phyloP scores from a whole-genome alignment of 352 stramenopile genomes.

The Pythium phragmiticola region DNA sequence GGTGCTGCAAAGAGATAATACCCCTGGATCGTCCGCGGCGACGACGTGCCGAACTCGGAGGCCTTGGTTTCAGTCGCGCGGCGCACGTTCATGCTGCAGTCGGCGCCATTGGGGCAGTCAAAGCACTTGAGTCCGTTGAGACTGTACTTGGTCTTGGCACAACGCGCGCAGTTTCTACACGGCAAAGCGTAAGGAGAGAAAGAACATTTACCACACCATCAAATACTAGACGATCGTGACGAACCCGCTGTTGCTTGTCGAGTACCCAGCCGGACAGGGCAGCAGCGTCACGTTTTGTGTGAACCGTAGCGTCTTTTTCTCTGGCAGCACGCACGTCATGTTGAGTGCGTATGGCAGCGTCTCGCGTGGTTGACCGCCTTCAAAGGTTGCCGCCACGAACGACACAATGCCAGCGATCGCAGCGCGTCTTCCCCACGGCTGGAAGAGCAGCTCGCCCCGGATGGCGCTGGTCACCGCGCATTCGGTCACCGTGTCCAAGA shows the following conservation, averaged over 20 bases:
- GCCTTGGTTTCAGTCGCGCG: conserved; percentile 50
- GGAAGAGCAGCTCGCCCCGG: conserved; percentile 32
- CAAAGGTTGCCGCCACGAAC: conserved; percentile 39
- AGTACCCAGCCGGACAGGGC: conserved; percentile 46
- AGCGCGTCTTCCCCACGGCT: conserved; percentile 28
- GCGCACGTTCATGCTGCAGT: conserved; percentile 51
- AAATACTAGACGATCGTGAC: neutral
- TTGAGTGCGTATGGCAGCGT: conserved; percentile 35
- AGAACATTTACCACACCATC: neutral
- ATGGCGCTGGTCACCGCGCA: conserved; percentile 33
- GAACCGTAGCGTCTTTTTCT: conserved; percentile 35
- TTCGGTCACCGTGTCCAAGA: conserved; percentile 48
- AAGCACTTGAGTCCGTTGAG: conserved; percentile 61
- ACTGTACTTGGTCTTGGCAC: conserved; percentile 53
- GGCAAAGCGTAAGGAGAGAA: neutral
- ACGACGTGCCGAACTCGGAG: conserved; percentile 45
- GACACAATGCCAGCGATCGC: conserved; percentile 39
- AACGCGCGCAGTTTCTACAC: conserved; percentile 52
- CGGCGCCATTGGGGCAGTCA: conserved; percentile 43
- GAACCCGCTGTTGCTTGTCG: conserved; percentile 35
- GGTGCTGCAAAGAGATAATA: conserved; percentile 60
- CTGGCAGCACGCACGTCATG: conserved; percentile 44
- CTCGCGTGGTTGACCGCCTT: conserved; percentile 19
- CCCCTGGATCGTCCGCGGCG: conserved; percentile 49
- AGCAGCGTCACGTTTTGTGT: conserved; percentile 32